These are phyloP conservation scores for Leishmania aethiopica DNA, from an alignment of 208 protist species.

Conservation along the genomic window DNA sequence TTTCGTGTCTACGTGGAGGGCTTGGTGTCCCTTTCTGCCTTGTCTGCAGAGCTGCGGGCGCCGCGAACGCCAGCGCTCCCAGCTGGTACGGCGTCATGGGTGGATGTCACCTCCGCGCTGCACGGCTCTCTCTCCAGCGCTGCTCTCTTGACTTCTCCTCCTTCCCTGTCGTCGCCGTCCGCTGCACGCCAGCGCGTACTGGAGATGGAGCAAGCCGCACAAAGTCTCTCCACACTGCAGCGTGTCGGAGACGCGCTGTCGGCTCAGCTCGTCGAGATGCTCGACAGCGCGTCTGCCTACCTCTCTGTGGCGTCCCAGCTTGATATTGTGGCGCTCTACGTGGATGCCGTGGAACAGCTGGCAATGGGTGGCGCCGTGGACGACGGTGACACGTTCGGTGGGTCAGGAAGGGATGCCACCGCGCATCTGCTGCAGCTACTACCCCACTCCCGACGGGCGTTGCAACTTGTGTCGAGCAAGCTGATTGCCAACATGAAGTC, in stretches of 20 bases:
- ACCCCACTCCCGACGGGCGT: conserved; percentile 40
- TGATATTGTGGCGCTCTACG: conserved; percentile 63
- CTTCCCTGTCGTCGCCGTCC: background rate
- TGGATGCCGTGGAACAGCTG: conserved; percentile 37
- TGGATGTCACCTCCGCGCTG: conserved; percentile 3
- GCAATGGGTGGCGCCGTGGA: background rate
- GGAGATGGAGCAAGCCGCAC: conserved; percentile 46
- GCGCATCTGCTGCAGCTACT: conserved; percentile 32
- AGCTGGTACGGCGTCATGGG: background rate
- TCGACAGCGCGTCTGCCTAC: conserved; percentile 65
- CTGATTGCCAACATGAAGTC: conserved; percentile 47
- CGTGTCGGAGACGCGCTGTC: conserved; percentile 59
- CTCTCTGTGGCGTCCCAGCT: conserved; percentile 62
- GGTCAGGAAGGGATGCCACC: background rate
- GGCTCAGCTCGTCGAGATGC: conserved; percentile 55
- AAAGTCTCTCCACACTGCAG: conserved; percentile 40
- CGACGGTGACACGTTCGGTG: background rate
- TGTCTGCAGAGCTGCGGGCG: conserved; percentile 28
- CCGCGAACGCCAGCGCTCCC: background rate
- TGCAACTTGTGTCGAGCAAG: conserved; percentile 56
- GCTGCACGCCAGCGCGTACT: conserved; percentile 13
- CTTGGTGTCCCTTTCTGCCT: conserved; percentile 41
- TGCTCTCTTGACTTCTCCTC: background rate
- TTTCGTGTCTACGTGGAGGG: conserved; percentile 66
- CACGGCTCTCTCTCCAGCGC: background rate